These are phyloP conservation scores for Fusarium chlamydosporum DNA, from an alignment of 2,329 filamentous ascomycete species.

Conservation along the genomic window DNA sequence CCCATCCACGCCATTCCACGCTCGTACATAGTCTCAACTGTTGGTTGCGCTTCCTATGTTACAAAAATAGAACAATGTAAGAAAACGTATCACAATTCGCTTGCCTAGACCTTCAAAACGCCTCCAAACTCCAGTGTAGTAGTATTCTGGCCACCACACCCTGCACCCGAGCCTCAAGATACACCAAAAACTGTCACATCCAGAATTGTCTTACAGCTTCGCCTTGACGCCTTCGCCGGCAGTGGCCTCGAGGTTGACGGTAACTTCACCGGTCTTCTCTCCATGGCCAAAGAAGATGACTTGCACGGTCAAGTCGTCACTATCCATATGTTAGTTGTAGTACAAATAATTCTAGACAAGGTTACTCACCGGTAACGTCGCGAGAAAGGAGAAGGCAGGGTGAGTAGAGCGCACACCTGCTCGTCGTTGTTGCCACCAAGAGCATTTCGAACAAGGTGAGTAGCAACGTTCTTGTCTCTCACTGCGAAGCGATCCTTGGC, in stretches of 20 bases:
- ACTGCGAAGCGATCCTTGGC: conserved; percentile 89
- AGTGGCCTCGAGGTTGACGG: conserved; percentile 88
- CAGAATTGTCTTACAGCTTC: conserved; percentile 55
- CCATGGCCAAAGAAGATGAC: conserved; percentile 98
- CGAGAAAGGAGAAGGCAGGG: conserved; percentile 90
- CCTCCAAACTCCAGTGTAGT: conserved; percentile 42
- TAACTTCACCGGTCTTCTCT: conserved; percentile 80
- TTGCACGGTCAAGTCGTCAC: conserved; percentile 95
- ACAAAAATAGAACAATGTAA: conserved; percentile 18
- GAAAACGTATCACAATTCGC: conserved; percentile 22
- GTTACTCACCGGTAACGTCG: conserved; percentile 82
- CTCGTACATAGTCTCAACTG: conserved; percentile 2
- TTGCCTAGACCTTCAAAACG: conserved; percentile 39
- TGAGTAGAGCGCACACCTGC: conserved; percentile 92
- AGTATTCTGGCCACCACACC: conserved; percentile 2
- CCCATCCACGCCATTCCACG: conserved; percentile 6
- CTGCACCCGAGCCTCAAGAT: neutral
- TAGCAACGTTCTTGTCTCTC: conserved; percentile 95
- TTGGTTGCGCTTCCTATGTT: conserved; percentile 21
- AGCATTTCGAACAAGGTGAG: conserved; percentile 94
- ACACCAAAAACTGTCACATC: neutral
- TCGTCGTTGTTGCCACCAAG: conserved; percentile 94
- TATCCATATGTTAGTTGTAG: conserved; percentile 55
- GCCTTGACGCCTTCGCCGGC: conserved; percentile 63
- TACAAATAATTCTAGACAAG: neutral